Evolutionary conservation across 2,329 filamentous ascomycete genomes (phyloP).

Genomic region (Fusarium sp.): DNA sequence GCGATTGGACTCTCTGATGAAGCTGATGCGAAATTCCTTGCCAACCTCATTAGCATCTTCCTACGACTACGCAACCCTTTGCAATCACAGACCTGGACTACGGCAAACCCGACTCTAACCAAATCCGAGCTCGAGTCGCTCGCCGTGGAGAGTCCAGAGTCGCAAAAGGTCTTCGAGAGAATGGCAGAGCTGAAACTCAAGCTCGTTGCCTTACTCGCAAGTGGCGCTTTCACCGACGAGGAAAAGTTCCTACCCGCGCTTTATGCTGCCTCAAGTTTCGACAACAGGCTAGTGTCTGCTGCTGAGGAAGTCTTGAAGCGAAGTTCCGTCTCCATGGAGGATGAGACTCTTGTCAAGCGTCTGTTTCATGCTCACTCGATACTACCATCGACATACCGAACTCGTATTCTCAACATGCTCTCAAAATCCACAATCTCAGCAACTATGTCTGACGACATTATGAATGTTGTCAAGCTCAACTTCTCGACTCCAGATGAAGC

Average conservation of each 20-base stretch:
- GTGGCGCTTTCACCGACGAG: conserved; percentile 84
- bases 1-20: conserved; percentile 73
- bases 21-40: conserved; percentile 79
- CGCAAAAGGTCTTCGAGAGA: conserved; percentile 66
- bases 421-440: conserved; percentile 82
- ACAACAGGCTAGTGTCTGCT: conserved; percentile 83
- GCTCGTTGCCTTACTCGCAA: conserved; percentile 79
- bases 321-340: conserved; percentile 79
- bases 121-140: conserved; percentile 49
- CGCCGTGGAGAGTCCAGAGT: conserved; percentile 61
- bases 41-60: conserved; percentile 80
- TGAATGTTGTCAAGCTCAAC: conserved; percentile 76
- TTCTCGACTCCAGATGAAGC: conserved; percentile 56
- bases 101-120: conserved; percentile 52
- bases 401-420: conserved; percentile 79
- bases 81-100: conserved; percentile 49
- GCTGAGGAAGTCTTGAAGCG: conserved; percentile 91
- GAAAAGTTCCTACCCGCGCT: conserved; percentile 88
- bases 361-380: conserved; percentile 81
- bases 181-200: conserved; percentile 64
- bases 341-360: conserved; percentile 68
- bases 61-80: conserved; percentile 59
- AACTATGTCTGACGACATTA: conserved; percentile 74
- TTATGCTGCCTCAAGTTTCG: conserved; percentile 84
- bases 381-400: conserved; percentile 78